Percentiles rank a stretch among this genome's conserved stretches.
Evolutionary conservation across 768 basidiomycete species (phyloP).

Genomic region (Pisolithus microcarpus): DNA sequence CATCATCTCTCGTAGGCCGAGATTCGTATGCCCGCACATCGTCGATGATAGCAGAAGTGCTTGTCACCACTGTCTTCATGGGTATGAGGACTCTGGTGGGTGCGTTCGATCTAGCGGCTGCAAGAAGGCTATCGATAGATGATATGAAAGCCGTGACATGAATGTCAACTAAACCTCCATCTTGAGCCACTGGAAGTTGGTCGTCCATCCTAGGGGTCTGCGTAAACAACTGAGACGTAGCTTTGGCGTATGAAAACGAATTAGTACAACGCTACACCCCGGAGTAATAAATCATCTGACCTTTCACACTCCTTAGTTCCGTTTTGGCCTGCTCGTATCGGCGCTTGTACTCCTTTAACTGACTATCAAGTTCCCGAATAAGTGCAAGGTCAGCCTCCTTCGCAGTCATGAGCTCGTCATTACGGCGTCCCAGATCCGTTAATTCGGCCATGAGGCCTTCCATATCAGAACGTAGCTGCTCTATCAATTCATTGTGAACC

Average conservation of each 20-base stretch:
- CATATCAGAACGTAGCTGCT: slow-evolving; percentile 80
- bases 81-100: slow-evolving; percentile 86
- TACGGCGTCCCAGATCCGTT: slow-evolving; percentile 70
- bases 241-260: slow-evolving; percentile 34
- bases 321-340: slow-evolving; percentile 96
- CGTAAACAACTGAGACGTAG: slow-evolving; percentile 87
- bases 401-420: slow-evolving; percentile 85
- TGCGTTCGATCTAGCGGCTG: slow-evolving; percentile 76
- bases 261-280: slow-evolving; percentile 1
- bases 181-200: slow-evolving; percentile 77
- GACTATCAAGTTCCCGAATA: slow-evolving; percentile 73
- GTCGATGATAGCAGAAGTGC: slow-evolving; percentile 80
- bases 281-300: slow-evolving; percentile 32
- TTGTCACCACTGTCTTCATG: slow-evolving; percentile 89
- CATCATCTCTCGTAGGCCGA: slow-evolving; percentile 47
- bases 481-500: slow-evolving; percentile 59
- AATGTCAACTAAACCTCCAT: slow-evolving; percentile 85
- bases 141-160: slow-evolving; percentile 90
- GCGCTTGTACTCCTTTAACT: slow-evolving; percentile 85
- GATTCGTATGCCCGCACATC: slow-evolving; percentile 79
- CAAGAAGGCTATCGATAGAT: slow-evolving; percentile 77
- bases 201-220: slow-evolving; percentile 77
- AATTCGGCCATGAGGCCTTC: slow-evolving; percentile 75
- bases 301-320: slow-evolving; percentile 89
- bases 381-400: slow-evolving; percentile 73